phyloP scores from a whole-genome alignment of 768 basidiomycete genomes.

The Nidularia pulvinata region DNA sequence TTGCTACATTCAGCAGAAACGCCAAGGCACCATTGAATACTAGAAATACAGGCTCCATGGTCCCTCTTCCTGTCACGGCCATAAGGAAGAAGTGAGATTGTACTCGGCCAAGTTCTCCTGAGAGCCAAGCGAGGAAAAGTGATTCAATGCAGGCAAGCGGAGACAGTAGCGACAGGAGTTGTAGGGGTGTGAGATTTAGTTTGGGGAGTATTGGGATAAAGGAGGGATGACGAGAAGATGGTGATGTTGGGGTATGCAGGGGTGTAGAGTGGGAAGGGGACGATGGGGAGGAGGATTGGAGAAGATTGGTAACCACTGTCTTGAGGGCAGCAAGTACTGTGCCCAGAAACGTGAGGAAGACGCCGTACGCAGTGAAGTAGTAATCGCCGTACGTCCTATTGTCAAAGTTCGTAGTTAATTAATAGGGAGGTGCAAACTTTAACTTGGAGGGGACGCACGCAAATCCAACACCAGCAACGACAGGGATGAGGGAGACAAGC shows the following conservation, averaged over 20 bases:
- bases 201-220: constrained; percentile 12
- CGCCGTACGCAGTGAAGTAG: constrained; percentile 83
- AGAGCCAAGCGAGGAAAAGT: constrained; percentile 69
- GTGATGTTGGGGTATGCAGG: too few relatives aligned
- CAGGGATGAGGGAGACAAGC: constrained; percentile 76
- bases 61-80: constrained; percentile 40
- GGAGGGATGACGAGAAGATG: too few relatives aligned
- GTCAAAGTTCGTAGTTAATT: not conserved
- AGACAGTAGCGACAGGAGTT: constrained; percentile 87
- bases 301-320: constrained; percentile 87
- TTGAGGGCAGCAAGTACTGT: constrained; percentile 93
- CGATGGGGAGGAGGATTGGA: constrained; percentile 29
- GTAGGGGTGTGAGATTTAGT: constrained; percentile 60
- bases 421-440: too few relatives aligned
- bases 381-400: constrained; percentile 93
- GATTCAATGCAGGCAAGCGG: constrained; percentile 93
- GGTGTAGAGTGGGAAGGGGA: constrained; percentile 1
- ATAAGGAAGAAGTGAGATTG: constrained; percentile 13
- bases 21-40: constrained; percentile 84
- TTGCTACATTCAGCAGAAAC: constrained; percentile 91
- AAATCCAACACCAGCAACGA: constrained; percentile 88
- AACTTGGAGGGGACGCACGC: constrained; percentile 53
- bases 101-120: constrained; percentile 79
- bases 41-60: constrained; percentile 22
- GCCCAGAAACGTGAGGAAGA: constrained; percentile 87